Evolutionary conservation across 176 grass and related monocot genomes (phyloP).

Genomic region (Saccharum officinarum): DNA sequence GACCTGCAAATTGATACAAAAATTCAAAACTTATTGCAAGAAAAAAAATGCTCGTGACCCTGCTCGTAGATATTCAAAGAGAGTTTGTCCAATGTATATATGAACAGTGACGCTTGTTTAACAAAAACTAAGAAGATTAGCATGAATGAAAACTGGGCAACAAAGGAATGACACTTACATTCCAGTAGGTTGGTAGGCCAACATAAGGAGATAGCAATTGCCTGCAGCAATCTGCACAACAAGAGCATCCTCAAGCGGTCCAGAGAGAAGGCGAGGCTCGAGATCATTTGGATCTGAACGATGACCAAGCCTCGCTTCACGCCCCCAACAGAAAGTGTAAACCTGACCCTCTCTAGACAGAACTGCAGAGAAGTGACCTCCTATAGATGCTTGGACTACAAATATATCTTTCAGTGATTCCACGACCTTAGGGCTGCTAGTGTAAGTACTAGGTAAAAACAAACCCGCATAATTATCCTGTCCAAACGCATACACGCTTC

Average conservation of each 20-base stretch:
- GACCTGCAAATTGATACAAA: conserved; percentile 50
- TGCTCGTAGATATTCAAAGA: too few species aligned
- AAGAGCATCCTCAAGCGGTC: conserved; percentile 46
- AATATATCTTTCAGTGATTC: conserved; percentile 60
- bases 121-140: too few species aligned
- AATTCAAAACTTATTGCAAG: background rate
- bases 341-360: conserved; percentile 67
- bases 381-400: conserved; percentile 67
- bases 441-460: too few species aligned
- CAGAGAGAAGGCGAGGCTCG: conserved; percentile 44
- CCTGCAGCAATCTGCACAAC: conserved; percentile 67
- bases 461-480: conserved; percentile 35
- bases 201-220: conserved; percentile 60
- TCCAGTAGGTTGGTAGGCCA: too few species aligned
- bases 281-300: conserved; percentile 34
- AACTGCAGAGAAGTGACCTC: conserved; percentile 56
- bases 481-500: conserved; percentile 57
- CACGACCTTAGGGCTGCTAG: conserved; percentile 49
- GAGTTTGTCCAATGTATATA: too few species aligned
- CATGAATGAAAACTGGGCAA: too few species aligned
- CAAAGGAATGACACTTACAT: too few species aligned
- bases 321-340: conserved; percentile 69
- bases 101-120: too few species aligned
- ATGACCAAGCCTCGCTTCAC: conserved; percentile 43
- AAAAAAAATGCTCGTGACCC: background rate